Percentiles rank a stretch among this genome's conserved stretches.
phyloP scores from a whole-genome alignment of 2,329 filamentous ascomycete genomes.

The Amesomyces nigricolor region DNA sequence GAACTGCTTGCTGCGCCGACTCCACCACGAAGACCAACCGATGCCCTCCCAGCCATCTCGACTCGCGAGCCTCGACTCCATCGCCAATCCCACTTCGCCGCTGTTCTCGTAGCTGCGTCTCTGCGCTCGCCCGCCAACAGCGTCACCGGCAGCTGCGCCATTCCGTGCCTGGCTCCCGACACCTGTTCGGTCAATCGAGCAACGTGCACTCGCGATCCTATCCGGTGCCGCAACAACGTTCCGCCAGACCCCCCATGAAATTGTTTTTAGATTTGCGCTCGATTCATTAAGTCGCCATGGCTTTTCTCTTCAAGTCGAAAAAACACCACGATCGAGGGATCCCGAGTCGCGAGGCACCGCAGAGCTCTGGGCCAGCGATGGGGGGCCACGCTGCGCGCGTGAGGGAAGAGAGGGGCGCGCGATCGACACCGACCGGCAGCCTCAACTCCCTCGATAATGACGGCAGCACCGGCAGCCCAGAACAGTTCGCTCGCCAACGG shows the following conservation, averaged over 20 bases:
- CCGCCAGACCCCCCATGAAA: slow-evolving; percentile 7
- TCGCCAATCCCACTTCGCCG: slow-evolving; percentile 18
- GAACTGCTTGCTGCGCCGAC: slow-evolving; percentile 24
- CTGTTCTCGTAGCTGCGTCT: slow-evolving; percentile 7
- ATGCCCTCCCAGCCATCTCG: slow-evolving; percentile 43
- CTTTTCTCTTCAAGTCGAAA: slow-evolving; percentile 79
- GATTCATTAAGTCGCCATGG: slow-evolving; percentile 52
- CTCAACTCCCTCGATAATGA: slow-evolving; percentile 65
- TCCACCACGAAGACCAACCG: slow-evolving; percentile 29
- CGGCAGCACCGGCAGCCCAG: slow-evolving; percentile 54
- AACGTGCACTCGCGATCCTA: slow-evolving; percentile 5
- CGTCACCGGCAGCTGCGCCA: slow-evolving; percentile 16
- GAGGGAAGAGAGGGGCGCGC: slow-evolving; percentile 52
- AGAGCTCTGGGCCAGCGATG: slow-evolving; percentile 43
- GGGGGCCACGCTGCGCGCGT: slow-evolving; percentile 45
- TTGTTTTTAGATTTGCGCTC: slow-evolving; percentile 34
- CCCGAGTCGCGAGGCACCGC: slow-evolving; percentile 48
- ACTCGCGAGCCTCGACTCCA: slow-evolving; percentile 35
- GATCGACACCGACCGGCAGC: slow-evolving; percentile 71
- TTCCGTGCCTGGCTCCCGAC: slow-evolving; percentile 16
- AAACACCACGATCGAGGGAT: slow-evolving; percentile 62
- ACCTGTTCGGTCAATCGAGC: slow-evolving; percentile 18
- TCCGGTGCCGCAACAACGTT: slow-evolving; percentile 14
- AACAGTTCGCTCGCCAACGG: slow-evolving; percentile 55
- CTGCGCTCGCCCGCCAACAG: slow-evolving; percentile 7